Evolutionary conservation across 2,329 filamentous ascomycete genomes (phyloP).

Genomic region (Claviceps spartinae): DNA sequence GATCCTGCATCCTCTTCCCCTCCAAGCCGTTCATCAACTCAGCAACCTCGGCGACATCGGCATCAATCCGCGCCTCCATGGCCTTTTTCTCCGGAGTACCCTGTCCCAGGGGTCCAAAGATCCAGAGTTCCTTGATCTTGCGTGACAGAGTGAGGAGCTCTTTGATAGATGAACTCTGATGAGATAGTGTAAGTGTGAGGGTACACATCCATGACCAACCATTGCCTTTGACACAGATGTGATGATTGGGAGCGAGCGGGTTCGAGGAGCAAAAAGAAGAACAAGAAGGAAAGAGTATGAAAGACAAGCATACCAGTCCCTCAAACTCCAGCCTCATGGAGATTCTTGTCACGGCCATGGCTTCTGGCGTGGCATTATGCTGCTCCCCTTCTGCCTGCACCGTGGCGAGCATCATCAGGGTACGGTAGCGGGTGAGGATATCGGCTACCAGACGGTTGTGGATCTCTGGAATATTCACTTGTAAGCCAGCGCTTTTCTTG

Average conservation of each 20-base stretch:
- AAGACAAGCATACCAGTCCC: slow-evolving; percentile 19
- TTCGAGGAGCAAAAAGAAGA: not conserved
- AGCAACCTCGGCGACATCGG: slow-evolving; percentile 22
- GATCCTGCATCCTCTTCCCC: slow-evolving; percentile 16
- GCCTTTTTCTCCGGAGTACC: slow-evolving; percentile 21
- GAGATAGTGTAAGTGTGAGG: no score
- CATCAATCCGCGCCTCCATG: slow-evolving; percentile 23
- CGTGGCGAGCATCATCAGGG: slow-evolving; percentile 30
- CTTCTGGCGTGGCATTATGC: slow-evolving; percentile 25
- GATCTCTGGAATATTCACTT: slow-evolving; percentile 19
- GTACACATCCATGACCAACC: no score
- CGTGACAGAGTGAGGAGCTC: slow-evolving; percentile 30
- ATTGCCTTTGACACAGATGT: no score
- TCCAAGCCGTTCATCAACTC: slow-evolving; percentile 23
- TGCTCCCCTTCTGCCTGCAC: slow-evolving; percentile 27
- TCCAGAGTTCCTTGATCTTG: slow-evolving; percentile 32
- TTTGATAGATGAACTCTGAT: slow-evolving; percentile 29
- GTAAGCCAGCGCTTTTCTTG: not conserved
- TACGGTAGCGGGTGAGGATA: slow-evolving; percentile 29
- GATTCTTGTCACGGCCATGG: slow-evolving; percentile 28
- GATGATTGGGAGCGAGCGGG: no score
- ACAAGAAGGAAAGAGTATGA: not conserved
- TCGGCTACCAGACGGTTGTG: slow-evolving; percentile 32
- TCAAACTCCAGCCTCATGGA: slow-evolving; percentile 33
- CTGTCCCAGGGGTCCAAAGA: slow-evolving; percentile 28